Evolutionary conservation across 306 rosid genomes (phyloP), one percentile per base, ranked within the genome.

Genomic region (Vigna mungo): DNA sequence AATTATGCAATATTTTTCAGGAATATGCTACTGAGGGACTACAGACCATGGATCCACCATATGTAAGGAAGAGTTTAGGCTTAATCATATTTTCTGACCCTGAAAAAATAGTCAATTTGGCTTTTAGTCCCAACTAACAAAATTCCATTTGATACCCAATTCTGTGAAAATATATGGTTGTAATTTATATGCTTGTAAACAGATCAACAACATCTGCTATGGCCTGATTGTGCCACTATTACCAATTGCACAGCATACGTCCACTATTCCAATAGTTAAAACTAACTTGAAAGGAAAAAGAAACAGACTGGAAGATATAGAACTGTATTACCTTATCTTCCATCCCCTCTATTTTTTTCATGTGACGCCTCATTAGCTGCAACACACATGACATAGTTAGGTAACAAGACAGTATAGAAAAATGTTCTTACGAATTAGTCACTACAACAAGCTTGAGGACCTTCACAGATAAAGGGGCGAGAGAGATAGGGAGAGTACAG

Each of bases 341-440:
- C 80, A 95, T 87, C 84, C 81, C 70, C 85, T 78, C 87, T 69
- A 88, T 69, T 23, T 85, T 86, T 79, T 88, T 92, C 77, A 95
- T 71, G 56, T 71, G 92, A 13, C 93, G 96, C 85, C 90, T 92
- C 85, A 90, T 64, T 74, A 87, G 47, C 98, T 95, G 89, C 63
- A 80, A 72, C 41, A 84, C 10, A 32, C 55, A 84, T 15, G 60
- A 68, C 75, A 37, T 62, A 48, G 59, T 53, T 80, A 21, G 25
- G 67, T 20, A 72, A 48, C 75, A 65, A 14, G 49, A 55, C 34
- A 46, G 32, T 25, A 41, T 25, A 9, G 32, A 30, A 71, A 76
- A 59, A 59, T 0, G 13, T 14, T 13, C 20, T 60, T 30, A 11
- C 5, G 14, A 2, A 25, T 60, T 27, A 30, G 30, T 18, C 32